Conservation (phyloP, 768 basidiomycete species). For the Lentinula raphanica region DNA sequence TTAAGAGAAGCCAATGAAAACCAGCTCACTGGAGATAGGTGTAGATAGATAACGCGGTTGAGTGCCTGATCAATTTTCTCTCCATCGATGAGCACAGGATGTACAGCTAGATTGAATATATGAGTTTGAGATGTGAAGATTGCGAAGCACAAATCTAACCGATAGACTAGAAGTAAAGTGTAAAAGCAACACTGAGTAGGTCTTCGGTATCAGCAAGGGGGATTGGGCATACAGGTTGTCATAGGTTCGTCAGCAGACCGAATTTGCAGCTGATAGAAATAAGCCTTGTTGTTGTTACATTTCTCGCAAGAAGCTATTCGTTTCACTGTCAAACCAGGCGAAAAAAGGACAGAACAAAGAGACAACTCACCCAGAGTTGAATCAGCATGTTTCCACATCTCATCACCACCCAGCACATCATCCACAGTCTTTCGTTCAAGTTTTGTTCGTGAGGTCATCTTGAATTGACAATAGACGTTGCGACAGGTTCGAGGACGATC, state of each 20-base stretch:
- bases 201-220: background rate
- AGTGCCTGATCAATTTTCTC: background rate
- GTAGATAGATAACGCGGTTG: too few species aligned
- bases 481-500: background rate
- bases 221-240: conserved; percentile 64
- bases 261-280: conserved; percentile 96
- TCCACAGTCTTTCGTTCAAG: conserved; percentile 89
- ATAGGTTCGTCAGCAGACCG: conserved; percentile 90
- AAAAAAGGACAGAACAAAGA: background rate
- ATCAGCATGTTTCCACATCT: conserved; percentile 92
- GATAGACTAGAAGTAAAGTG: background rate
- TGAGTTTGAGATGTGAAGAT: background rate
- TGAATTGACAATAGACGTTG: background rate
- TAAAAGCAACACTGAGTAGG: background rate
- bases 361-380: conserved; percentile 36
- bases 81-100: conserved; percentile 1
- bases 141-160: background rate
- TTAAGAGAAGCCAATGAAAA: background rate
- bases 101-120: background rate
- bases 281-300: conserved; percentile 82
- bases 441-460: conserved; percentile 90
- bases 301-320: conserved; percentile 55
- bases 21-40: too few species aligned
- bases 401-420: conserved; percentile 92
- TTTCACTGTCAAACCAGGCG: background rate